These are phyloP conservation scores for Aspergillus sp. DNA, from an alignment of 2,329 filamentous ascomycete species.

Conservation along the genomic window DNA sequence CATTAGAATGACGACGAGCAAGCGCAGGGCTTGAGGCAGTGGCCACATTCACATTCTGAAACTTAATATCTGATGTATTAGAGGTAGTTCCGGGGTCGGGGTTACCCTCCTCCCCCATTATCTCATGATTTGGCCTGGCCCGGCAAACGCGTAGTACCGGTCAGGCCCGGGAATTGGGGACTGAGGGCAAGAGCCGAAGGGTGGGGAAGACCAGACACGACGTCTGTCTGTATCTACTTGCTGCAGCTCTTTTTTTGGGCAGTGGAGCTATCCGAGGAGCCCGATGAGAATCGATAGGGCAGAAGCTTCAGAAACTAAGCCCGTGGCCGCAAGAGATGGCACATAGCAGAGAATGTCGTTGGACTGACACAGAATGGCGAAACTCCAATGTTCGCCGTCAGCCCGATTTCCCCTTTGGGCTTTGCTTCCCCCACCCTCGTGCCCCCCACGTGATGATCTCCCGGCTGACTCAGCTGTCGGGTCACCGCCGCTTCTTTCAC, in stretches of 20 bases:
- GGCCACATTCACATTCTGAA: conserved; percentile 7
- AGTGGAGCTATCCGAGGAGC: not conserved
- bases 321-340: conserved; percentile 4
- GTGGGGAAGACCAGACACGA: conserved; percentile 8
- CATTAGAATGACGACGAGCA: conserved; percentile 11
- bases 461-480: conserved; percentile 10
- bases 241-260: no score
- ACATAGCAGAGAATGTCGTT: conserved; percentile 13
- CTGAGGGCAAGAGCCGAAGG: conserved; percentile 1
- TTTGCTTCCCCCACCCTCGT: conserved; percentile 11
- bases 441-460: conserved; percentile 18
- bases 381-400: conserved; percentile 25
- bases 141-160: conserved; percentile 13
- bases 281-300: conserved; percentile 12
- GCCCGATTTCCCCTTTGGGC: conserved; percentile 26
- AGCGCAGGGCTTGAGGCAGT: not conserved
- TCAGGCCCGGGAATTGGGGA: conserved; percentile 12
- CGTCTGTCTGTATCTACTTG: no score
- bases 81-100: conserved; percentile 13
- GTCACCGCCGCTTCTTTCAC: not conserved
- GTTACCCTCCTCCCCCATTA: conserved; percentile 30
- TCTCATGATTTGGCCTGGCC: conserved; percentile 27
- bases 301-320: conserved; percentile 11
- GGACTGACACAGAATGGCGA: conserved; percentile 7
- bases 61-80: conserved; percentile 10